Percentiles rank a stretch among this genome's conserved stretches.
Evolutionary conservation across 345 rosid genomes (phyloP).

Genomic region (Arabis hirsuta): DNA sequence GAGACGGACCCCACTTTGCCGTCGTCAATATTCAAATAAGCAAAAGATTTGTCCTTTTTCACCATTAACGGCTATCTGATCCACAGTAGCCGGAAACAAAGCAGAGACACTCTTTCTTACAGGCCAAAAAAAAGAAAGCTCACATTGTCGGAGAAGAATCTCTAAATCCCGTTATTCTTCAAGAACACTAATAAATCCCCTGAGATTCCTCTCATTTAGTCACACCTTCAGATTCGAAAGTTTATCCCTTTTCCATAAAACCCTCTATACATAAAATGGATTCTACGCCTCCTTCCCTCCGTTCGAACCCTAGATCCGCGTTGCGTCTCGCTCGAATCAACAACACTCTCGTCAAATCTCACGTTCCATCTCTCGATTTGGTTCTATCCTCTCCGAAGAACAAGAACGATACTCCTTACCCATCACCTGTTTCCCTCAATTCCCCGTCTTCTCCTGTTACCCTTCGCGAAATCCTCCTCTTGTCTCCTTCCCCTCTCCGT

Average conservation of each 20-base stretch:
- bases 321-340: slow-evolving; percentile 60
- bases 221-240: slow-evolving; percentile 24
- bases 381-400: slow-evolving; percentile 54
- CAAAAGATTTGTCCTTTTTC: slow-evolving; percentile 14
- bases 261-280: slow-evolving; percentile 47
- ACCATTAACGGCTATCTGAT: slow-evolving; percentile 42
- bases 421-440: slow-evolving; percentile 48
- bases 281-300: slow-evolving; percentile 56
- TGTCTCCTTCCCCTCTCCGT: slow-evolving; percentile 73
- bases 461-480: slow-evolving; percentile 63
- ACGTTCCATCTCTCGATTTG: slow-evolving; percentile 58
- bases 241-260: not conserved
- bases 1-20: slow-evolving; percentile 36
- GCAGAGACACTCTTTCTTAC: slow-evolving; percentile 10
- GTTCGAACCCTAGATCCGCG: slow-evolving; percentile 62
- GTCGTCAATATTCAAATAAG: slow-evolving; percentile 36
- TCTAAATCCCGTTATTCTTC: not conserved
- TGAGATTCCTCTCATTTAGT: slow-evolving; percentile 33
- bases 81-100: slow-evolving; percentile 30
- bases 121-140: not conserved
- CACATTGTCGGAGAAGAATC: slow-evolving; percentile 18
- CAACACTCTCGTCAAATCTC: slow-evolving; percentile 41
- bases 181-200: slow-evolving; percentile 37
- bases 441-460: slow-evolving; percentile 57
- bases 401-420: slow-evolving; percentile 47